Evolutionary conservation across 164 flowering plant genomes (phyloP), one percentile per base, ranked within the genome.

Genomic region (Houttuynia cordata): DNA sequence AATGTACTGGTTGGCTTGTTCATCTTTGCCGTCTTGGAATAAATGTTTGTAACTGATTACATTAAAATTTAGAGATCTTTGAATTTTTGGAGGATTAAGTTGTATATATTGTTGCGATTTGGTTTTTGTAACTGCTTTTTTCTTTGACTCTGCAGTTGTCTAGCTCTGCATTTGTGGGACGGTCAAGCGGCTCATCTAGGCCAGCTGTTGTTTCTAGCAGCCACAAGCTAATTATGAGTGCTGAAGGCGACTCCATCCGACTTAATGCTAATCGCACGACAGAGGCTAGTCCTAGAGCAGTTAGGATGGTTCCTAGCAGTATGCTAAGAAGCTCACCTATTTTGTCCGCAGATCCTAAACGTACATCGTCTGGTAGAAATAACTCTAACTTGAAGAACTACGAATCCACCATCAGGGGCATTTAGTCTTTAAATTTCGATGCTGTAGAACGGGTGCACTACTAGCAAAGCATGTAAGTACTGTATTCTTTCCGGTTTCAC

Each of bases 151-250:
- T 71, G 76, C 86, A 91, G 96, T 49, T 81, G 39, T 68, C 91
- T 47, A 75, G 73, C 67, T 78, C 88, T 39, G 68, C 66, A 30
- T 75, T 83, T 58, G 30, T 83, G 68, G 88, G 85, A 51, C 78
- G 81, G 64, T 71, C 91, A 25, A 79, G 88, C 65, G 92, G 95
- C 61, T 79, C 93, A 50, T 79, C 87, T 58, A 81, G 94, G 78
- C 84, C 81, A 54, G 80, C 74, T 70, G 81, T 79, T 68, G 78
- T 81, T 51, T 78, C 93, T 51, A 78, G 87, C 70, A 84, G 83
- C 69, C 91, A 79, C 45, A 94, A 88, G 39, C 78, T 79, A 50
- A 62, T 74, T 49, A 47, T 76, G 50, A 88, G 83, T 34, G 77
- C 73, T 65, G 93, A 85, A 41, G 71, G 79, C 58, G 96, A 84